Evolutionary conservation across 345 rosid species (phyloP).

Genomic region (Euphorbia peplus): DNA sequence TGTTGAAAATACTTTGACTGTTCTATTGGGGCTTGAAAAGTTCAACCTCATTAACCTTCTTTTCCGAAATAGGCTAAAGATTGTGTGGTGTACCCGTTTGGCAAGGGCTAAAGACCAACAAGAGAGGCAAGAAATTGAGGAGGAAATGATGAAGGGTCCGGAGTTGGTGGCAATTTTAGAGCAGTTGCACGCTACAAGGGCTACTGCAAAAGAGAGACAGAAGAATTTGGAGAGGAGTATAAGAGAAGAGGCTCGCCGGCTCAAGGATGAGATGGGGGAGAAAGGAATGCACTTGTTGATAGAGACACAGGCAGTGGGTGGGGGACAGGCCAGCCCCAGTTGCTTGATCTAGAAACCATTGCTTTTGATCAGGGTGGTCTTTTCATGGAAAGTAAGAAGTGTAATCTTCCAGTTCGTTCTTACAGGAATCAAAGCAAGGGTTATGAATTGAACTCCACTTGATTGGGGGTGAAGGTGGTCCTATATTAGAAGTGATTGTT

Average conservation of each 20-base stretch:
- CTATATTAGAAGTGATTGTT: conserved; percentile 83
- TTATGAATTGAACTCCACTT: conserved; percentile 90
- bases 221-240: conserved; percentile 87
- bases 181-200: conserved; percentile 93
- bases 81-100: conserved; percentile 94
- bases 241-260: conserved; percentile 87
- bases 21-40: conserved; percentile 57
- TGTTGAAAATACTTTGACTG: conserved; percentile 64
- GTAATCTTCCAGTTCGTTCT: conserved; percentile 79
- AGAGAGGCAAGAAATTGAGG: conserved; percentile 74
- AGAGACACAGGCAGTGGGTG: conserved; percentile 74
- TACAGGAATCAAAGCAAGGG: conserved; percentile 62
- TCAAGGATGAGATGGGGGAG: conserved; percentile 75
- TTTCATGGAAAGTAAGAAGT: conserved; percentile 80
- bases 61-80: conserved; percentile 64
- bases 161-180: conserved; percentile 73
- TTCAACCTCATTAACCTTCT: conserved; percentile 77
- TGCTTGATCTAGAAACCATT: conserved; percentile 74
- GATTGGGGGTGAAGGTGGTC: conserved; percentile 94
- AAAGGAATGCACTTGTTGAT: conserved; percentile 54
- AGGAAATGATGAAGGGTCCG: conserved; percentile 75
- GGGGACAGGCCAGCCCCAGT: conserved; percentile 78
- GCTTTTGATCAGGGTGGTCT: conserved; percentile 90
- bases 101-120: conserved; percentile 89
- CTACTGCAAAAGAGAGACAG: conserved; percentile 95